Evolutionary conservation across 495 filamentous ascomycete genomes (phyloP), one percentile per base, ranked within the genome.

Genomic region (Penicillium waksmanii): DNA sequence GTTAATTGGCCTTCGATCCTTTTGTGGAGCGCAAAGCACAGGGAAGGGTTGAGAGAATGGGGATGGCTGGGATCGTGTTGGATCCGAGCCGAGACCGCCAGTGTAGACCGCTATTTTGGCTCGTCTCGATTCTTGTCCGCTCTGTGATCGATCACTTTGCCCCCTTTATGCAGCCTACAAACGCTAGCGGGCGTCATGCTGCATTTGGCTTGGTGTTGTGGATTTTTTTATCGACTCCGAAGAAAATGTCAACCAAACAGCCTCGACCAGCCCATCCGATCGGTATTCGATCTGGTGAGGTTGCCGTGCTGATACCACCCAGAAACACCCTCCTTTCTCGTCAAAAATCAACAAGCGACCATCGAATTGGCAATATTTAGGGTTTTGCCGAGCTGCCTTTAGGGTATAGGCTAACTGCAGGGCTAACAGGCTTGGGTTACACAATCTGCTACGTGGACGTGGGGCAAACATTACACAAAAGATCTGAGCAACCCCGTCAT

Each of bases 71-170:
- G 36, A 35, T 34, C 42, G 42, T 47, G 43, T n/a, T 49, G 43
- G 27, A 48, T 17, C 3, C 8, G 15, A 5, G 9, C 46, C 25
- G 61, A 63, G 38, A 55, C 46, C 55, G 51, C 51, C 25, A 51
- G 12, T 40, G 15, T 64, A 64, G 62, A 64, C 62, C 57, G 62
- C 62, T 55, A 57, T 8, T 64, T 55, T 52, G 17, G 56, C 50
- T 44, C 43, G 48, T 53, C 43, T 25, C 19, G 17, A 11, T 50
- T n/a, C 13, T 44, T 44, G 42, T 7, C 42, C 42, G 11, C 51
- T 55, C 12, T 57, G 49, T 57, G 53, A 56, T 47, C 53, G 34
- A 46, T 57, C 56, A 44, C 12, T 57, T 52, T 36, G 42, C n/a
- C 12, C 15, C 31, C 17, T 47, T 31, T 31, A 3, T 53, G 51